A percentile compares a stretch with the other conserved stretches of the same genome.
Conservation (phyloP, 2,329 filamentous ascomycete genomes). For the Hysterium pulicare region DNA sequence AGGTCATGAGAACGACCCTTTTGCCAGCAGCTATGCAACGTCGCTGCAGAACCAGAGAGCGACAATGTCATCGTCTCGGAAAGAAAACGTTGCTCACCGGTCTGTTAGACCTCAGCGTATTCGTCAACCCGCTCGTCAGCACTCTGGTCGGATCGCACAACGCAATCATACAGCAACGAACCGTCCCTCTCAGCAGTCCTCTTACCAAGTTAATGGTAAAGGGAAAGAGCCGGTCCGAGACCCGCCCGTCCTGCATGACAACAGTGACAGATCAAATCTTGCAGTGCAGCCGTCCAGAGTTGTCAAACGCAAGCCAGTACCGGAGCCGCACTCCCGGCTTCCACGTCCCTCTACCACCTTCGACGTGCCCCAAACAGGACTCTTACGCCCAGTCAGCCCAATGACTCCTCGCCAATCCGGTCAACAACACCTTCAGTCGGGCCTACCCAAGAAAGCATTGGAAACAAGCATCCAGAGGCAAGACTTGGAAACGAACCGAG, state of each 20-base stretch:
- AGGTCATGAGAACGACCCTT: constrained; percentile 7
- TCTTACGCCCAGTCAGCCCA: constrained; percentile 16
- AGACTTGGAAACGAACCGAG: too few relatives aligned
- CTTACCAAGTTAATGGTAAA: constrained; percentile 2
- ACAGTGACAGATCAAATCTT: constrained; percentile 15
- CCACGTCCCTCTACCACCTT: constrained; percentile 4
- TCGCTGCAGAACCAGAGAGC: constrained; percentile 9
- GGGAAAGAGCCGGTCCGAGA: constrained; percentile 15
- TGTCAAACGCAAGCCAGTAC: constrained; percentile 12
- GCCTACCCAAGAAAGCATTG: not conserved
- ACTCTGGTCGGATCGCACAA: constrained; percentile 17
- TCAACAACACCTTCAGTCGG: not conserved
- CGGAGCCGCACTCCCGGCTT: constrained; percentile 5
- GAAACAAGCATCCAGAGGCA: not conserved
- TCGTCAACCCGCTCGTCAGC: too few relatives aligned
- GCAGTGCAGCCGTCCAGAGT: constrained; percentile 20
- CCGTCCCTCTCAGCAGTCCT: not conserved
- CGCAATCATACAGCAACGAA: constrained; percentile 15
- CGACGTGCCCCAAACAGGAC: constrained; percentile 11
- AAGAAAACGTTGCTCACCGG: constrained; percentile 9
- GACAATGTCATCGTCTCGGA: constrained; percentile 18
- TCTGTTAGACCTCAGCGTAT: constrained; percentile 12
- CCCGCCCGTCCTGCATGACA: constrained; percentile 15
- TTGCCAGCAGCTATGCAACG: constrained; percentile 12
- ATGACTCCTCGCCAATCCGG: constrained; percentile 9